A percentile compares a stretch with the other conserved stretches of the same genome.
phyloP scores from a whole-genome alignment of 129 eudicot genomes.

The Sambucus nigra region DNA sequence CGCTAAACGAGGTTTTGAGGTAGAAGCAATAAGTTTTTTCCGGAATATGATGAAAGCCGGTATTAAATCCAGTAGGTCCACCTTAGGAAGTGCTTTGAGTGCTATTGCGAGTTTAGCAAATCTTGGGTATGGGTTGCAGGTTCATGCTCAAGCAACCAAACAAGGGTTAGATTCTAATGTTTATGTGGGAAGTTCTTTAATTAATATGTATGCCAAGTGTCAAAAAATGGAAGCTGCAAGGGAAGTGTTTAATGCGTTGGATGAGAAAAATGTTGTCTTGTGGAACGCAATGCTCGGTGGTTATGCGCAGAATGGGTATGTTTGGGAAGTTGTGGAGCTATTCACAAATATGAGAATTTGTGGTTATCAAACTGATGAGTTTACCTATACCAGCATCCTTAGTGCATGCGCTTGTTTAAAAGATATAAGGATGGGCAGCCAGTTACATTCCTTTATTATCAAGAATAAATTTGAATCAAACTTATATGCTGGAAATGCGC shows the following conservation, averaged over 20 bases:
- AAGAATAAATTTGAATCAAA: conserved; percentile 48
- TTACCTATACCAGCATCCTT: conserved; percentile 70
- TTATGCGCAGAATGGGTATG: conserved; percentile 63
- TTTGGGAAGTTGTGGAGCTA: conserved; percentile 47
- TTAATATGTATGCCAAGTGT: conserved; percentile 89
- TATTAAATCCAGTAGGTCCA: conserved; percentile 60
- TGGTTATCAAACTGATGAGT: conserved; percentile 68
- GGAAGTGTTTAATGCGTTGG: conserved; percentile 48
- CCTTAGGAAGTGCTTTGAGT: conserved; percentile 82
- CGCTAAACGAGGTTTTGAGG: conserved; percentile 49
- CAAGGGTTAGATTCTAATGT: conserved; percentile 74
- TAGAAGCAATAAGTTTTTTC: conserved; percentile 45
- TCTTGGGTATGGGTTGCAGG: conserved; percentile 52
- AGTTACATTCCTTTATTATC: conserved; percentile 60
- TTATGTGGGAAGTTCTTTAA: conserved; percentile 81
- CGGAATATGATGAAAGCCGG: conserved; percentile 46
- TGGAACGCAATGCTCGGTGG: conserved; percentile 94
- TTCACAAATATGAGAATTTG: conserved; percentile 45
- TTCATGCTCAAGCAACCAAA: conserved; percentile 72
- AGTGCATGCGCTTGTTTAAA: conserved; percentile 69
- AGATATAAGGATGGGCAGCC: conserved; percentile 46
- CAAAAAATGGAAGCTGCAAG: conserved; percentile 52
- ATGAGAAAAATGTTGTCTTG: conserved; percentile 55
- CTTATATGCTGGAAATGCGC: conserved; percentile 75
- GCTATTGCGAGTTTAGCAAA: conserved; percentile 58